Evolutionary conservation across 805 yeast species (phyloP).

Genomic region (Ogataea corticis): DNA sequence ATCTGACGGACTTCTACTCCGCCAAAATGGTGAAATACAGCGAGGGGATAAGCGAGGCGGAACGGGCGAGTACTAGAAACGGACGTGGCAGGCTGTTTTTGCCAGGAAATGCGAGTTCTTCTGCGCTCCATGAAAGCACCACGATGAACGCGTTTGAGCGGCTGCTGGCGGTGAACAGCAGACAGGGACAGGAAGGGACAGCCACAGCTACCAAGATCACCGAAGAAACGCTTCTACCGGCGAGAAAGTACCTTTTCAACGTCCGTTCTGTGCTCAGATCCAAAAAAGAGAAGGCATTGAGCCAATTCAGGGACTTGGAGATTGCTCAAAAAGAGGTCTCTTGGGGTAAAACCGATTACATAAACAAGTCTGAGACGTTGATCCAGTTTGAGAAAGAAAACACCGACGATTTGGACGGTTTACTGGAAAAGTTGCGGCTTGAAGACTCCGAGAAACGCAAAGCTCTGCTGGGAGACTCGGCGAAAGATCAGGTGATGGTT

Average conservation of each 20-base stretch:
- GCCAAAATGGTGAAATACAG: constrained; percentile 6
- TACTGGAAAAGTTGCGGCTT: constrained; percentile 2
- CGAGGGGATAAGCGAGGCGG: background rate
- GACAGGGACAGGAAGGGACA: constrained; percentile 14
- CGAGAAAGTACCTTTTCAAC: constrained; percentile 16
- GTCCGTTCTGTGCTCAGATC: constrained; percentile 4
- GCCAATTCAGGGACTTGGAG: constrained; percentile 1
- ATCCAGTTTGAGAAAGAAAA: constrained; percentile 18
- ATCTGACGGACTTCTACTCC: constrained; percentile 16
- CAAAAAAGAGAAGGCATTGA: background rate
- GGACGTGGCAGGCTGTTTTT: background rate
- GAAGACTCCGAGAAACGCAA: constrained; percentile 9
- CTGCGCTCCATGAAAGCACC: constrained; percentile 7
- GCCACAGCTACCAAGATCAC: constrained; percentile 1
- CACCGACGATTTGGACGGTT: constrained; percentile 1
- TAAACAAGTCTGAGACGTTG: constrained; percentile 17
- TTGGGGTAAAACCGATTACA: constrained; percentile 8
- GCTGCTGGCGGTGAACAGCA: constrained; percentile 11
- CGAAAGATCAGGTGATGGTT: constrained; percentile 11
- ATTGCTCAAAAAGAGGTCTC: constrained; percentile 1
- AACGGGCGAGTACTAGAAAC: background rate
- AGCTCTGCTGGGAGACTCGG: constrained; percentile 19
- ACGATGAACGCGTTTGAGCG: constrained; percentile 11
- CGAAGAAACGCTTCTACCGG: constrained; percentile 14
- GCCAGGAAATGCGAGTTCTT: background rate